Base-by-base conservation (phyloP, 2,329 filamentous ascomycete species). In the Samsoniella hepiali region DNA sequence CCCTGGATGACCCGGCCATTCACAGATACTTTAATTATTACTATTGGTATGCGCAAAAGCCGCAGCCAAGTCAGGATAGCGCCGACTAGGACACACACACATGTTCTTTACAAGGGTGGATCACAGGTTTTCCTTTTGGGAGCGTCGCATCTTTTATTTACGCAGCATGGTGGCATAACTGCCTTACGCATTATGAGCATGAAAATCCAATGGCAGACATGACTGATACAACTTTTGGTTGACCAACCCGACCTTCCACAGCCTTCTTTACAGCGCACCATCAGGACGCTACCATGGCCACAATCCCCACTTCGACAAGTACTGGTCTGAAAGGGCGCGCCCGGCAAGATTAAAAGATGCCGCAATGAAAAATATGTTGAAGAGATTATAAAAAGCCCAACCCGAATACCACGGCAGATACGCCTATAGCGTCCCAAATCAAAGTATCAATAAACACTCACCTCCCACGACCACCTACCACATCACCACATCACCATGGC, bases 1-100 rank as follows among this genome's bases (percentile, higher is more conserved):
- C 74, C 5, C 67, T 79, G n/a, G 67, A 71, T 22, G 72, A 78
- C 55, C 65, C 68, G 10, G 68, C 67, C 5, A 69, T 76, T 2
- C 80, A 81, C 68, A 75, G 78, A 5, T 81, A 81, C 45, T 66
- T 82, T 45, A 77, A 78, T 49, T 75, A 75, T 29, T 74, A 75
- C 44, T 75, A 80, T 63, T 74, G 77, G 55, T 79, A 75, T 67
- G 80, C 76, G 3, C 79, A 82, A 65, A 82, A 81, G 67, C 57
- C 56, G 11, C 34, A 34, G 17, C 42, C 2, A 5, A 31, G 13
- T 3, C 8, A 29, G 13, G 55, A 44, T 6, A 22, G 3, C 4
- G 17, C 9, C 13, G 32, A 36, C 32, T 53, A 53, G n/a, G 3
- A 13, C 17, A 11, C 3, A 5, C 2, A 29, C 8, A 9, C 17